A percentile compares a stretch with the other conserved stretches of the same genome.
Conservation (phyloP, 75 land plant genomes). For the Sequoiadendron giganteum region DNA sequence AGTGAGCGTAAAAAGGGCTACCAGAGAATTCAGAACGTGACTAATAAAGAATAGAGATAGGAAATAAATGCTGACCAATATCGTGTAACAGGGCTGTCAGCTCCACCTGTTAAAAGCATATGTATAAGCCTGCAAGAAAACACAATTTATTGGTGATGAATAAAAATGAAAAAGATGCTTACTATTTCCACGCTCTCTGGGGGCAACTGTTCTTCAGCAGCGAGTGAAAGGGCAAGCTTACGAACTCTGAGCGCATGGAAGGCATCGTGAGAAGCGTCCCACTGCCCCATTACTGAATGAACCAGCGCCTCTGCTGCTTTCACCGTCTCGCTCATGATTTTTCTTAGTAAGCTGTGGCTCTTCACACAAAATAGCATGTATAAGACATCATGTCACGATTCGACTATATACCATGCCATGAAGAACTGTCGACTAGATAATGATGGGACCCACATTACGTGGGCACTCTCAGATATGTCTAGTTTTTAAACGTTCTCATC, state of each 20-base stretch:
- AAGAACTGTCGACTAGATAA: too few species aligned
- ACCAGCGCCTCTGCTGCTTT: conserved; percentile 75
- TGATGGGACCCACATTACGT: too few species aligned
- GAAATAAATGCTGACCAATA: conserved; percentile 48
- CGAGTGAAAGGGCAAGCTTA: conserved; percentile 87
- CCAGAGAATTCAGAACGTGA: background rate
- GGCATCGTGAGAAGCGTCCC: conserved; percentile 95
- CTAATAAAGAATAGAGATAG: background rate
- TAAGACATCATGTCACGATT: too few species aligned
- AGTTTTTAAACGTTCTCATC: too few species aligned
- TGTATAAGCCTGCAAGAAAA: background rate
- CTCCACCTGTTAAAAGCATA: conserved; percentile 62
- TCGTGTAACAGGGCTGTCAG: conserved; percentile 95
- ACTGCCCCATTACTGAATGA: conserved; percentile 56
- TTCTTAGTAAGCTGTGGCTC: background rate
- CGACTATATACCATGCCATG: too few species aligned
- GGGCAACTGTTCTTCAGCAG: conserved; percentile 60
- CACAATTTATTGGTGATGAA: background rate
- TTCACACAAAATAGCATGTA: too few species aligned
- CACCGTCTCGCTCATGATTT: conserved; percentile 23
- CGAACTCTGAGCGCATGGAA: conserved; percentile 86
- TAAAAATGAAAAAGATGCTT: conserved; percentile 5
- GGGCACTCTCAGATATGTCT: too few species aligned
- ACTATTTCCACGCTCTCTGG: conserved; percentile 46
- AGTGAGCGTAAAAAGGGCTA: background rate